Evolutionary conservation across 441 rosid species (phyloP), one percentile per base, ranked within the genome.

Genomic region (Erodium moschatum): DNA sequence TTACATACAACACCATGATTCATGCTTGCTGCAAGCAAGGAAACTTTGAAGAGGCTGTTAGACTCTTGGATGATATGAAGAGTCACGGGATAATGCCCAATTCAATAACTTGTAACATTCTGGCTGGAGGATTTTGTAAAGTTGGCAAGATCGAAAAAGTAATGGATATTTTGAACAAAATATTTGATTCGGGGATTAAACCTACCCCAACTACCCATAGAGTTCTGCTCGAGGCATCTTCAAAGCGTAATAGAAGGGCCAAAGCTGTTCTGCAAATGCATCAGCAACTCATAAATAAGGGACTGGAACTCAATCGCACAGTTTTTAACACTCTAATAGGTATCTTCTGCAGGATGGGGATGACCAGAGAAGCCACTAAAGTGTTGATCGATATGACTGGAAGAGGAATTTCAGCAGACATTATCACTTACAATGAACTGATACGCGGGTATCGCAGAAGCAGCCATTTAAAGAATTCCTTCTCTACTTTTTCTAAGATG

Each of bases 1-100:
- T 82, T 61, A 88, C 96, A 10, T 89, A 83, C 81, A 94, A 89
- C 77, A 85, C 84, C 64, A 78, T 94, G 89, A 87, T 94, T 74
- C 80, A 73, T 73, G 89, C 90, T 61, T 85, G 70, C 68, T 85
- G 83, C 77, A 85, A 76, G 78, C 84, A 76, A 78, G 85, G 90
- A 68, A 77, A 85, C 65, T 50, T 83, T 5, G 89, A 84, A 69
- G 69, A 77, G 69, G 88, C 88, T 67, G 67, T 87, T 33, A 70
- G 80, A 69, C 75, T 94, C 58, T 89, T 88, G 94, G 76, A 87
- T 76, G 86, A 83, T 78, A 89, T 91, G 99, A 86, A 82, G 76
- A 76, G 69, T 67, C 62, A 46, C 46, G 81, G 82, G 15, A 67
- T 88, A 63, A 76, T 78, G 77, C 94, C 97, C 66, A 89, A 80